These are phyloP conservation scores for Amanita muscaria DNA, from an alignment of 768 basidiomycete species.

Conservation along the genomic window DNA sequence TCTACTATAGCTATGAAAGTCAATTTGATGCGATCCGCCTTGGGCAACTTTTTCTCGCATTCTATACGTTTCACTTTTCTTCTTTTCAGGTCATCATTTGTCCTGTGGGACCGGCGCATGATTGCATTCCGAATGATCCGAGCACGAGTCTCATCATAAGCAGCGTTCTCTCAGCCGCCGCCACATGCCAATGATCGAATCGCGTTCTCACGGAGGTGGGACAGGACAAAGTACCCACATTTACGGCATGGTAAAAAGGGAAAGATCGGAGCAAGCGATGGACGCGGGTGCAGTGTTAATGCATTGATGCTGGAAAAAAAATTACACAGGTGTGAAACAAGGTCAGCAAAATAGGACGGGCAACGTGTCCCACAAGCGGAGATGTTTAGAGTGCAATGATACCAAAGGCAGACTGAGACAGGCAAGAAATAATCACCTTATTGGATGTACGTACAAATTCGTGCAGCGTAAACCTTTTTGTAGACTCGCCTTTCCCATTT, in stretches of 20 bases:
- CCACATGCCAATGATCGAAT: conserved; percentile 1
- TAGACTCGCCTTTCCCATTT: conserved; percentile 5
- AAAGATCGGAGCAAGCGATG: background rate
- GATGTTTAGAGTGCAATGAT: conserved; percentile 9
- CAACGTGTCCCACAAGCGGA: background rate
- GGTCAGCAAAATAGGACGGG: background rate
- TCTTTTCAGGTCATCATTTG: background rate
- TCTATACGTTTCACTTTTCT: background rate
- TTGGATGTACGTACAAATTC: conserved; percentile 7
- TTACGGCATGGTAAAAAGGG: background rate
- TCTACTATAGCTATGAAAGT: too few species aligned
- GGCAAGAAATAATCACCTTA: conserved; percentile 5
- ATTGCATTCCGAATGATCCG: conserved; percentile 6
- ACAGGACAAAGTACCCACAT: background rate
- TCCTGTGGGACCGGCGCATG: background rate
- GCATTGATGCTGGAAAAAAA: background rate
- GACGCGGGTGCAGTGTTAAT: too few species aligned
- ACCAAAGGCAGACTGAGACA: conserved; percentile 7
- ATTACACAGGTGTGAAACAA: background rate
- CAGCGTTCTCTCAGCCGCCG: conserved; percentile 7
- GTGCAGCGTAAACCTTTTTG: conserved; percentile 4
- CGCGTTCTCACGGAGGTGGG: background rate
- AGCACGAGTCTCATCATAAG: conserved; percentile 2
- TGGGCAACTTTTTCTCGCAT: background rate
- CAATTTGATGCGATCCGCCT: conserved; percentile 9